Base-by-base conservation (phyloP, 352 stramenopile species). In the Phytopythium helicoides region DNA sequence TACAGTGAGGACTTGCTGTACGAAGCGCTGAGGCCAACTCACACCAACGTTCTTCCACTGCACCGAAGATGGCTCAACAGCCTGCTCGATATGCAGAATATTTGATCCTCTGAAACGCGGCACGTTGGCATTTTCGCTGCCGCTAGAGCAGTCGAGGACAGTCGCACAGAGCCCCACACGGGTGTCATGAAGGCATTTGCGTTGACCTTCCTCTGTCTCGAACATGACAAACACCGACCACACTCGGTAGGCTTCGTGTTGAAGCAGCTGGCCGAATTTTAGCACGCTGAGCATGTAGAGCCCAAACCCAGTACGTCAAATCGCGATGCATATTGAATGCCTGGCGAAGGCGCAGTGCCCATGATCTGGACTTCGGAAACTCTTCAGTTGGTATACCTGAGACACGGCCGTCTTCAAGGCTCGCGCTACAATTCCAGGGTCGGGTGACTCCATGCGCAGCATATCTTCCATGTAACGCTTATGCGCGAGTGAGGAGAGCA, bases 161-260 rank as follows among this genome's bases (percentile, higher is more conserved):
- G 70, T 81, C 7, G 73, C 61, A 45, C 68, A 81, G 8, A 90
- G 35, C 2, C 78, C 78, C 1, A 75, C 77, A 1, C 58, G 67
- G 18, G 66, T 85, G 54, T 80, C 65, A 9, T 67, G 52, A 10
- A 92, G 51, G 51, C 76, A 88, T 10, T 52, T 41, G 28, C 69
- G 76, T 52, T 89, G 75, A 3, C 67, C 68, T n/a, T 73, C 69
- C 45, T 92, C 82, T 18, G 62, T 83, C 57, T 89, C 77, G 50
- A 92, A 92, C 70, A 81, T 86, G 31, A 88, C 73, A 54, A 89
- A 92, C 5, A 94, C 81, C 0, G 67, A 81, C 71, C 71, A 87
- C n/a, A 82, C 76, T 9, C 58, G 68, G 56, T 79, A 87, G 10
- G 62, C 78, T 28, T 80, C 67, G 11, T 66, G 35, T 7, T 58